Evolutionary conservation across 139 green algal species (phyloP).

Genomic region (Spirogloea muscicola): DNA sequence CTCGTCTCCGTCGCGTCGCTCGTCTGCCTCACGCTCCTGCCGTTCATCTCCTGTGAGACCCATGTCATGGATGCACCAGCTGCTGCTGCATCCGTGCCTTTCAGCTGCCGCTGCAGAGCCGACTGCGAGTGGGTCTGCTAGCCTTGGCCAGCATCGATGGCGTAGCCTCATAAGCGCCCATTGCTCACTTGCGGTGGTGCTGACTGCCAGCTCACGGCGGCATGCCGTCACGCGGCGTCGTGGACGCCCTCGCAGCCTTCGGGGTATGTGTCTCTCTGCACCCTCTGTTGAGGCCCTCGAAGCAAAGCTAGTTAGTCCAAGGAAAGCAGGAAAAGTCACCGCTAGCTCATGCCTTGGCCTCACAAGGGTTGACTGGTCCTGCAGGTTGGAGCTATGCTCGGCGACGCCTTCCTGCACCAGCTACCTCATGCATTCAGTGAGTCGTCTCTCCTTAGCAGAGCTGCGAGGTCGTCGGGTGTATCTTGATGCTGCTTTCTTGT

Average conservation of each 20-base stretch:
- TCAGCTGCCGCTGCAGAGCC: neutral
- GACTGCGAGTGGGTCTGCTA: neutral
- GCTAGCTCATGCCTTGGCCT: neutral
- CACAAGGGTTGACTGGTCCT: neutral
- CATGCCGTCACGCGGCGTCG: conserved; percentile 8
- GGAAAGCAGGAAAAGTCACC: neutral
- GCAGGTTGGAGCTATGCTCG: conserved; percentile 41
- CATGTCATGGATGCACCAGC: neutral
- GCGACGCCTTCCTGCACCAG: conserved; percentile 47
- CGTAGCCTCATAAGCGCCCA: neutral
- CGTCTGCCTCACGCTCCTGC: conserved; percentile 17
- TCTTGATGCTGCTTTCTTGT: too few relatives aligned
- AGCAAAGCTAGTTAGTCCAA: neutral
- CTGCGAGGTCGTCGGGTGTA: too few relatives aligned
- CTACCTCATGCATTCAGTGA: conserved; percentile 43
- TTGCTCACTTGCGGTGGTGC: neutral
- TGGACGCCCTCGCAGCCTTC: conserved; percentile 25
- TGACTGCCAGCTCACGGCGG: neutral
- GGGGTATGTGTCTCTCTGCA: conserved; percentile 1
- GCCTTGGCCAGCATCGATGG: neutral
- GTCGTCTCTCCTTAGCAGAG: too few relatives aligned
- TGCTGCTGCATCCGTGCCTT: neutral
- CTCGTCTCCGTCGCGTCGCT: conserved; percentile 23
- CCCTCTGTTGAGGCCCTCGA: neutral
- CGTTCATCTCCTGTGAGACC: conserved; percentile 11